A percentile compares a stretch with the other conserved stretches of the same genome.
These are phyloP conservation scores for Penstemon davidsonii DNA, from an alignment of 257 asterid species.

Conservation along the genomic window DNA sequence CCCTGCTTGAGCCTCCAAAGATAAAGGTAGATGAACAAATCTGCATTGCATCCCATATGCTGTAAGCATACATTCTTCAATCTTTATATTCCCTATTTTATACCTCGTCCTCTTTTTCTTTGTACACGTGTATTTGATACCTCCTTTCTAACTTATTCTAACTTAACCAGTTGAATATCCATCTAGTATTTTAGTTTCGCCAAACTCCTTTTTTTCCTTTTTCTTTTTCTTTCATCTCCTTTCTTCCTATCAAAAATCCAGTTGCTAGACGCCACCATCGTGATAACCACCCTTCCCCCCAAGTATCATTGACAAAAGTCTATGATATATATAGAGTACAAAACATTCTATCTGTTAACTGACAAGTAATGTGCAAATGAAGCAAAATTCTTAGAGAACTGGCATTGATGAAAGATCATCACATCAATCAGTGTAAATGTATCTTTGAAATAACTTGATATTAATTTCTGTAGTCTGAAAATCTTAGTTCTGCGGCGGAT, in stretches of 20 bases:
- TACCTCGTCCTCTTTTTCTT: not conserved
- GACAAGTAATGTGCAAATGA: not conserved
- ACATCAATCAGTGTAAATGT: no score
- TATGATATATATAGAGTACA: not conserved
- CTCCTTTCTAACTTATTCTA: not conserved
- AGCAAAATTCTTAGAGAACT: not conserved
- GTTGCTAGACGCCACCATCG: not conserved
- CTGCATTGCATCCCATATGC: not conserved
- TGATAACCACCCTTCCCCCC: not conserved
- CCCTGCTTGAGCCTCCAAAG: no score
- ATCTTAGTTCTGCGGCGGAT: no score
- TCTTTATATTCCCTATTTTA: no score
- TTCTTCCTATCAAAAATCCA: not conserved
- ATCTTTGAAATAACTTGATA: no score
- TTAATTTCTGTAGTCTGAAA: no score
- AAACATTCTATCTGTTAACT: conserved; percentile 4
- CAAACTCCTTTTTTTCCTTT: no score
- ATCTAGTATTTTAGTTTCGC: not conserved
- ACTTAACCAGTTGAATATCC: not conserved
- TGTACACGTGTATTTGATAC: not conserved
- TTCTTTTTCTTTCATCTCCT: conserved; percentile 1
- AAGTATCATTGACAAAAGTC: not conserved
- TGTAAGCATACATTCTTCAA: not conserved
- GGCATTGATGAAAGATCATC: not conserved
- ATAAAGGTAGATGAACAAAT: no score